Evolutionary conservation across 1,284 basidiomycete genomes (phyloP), one percentile per base, ranked within the genome.

Genomic region (Sanghuangporus baumii): DNA sequence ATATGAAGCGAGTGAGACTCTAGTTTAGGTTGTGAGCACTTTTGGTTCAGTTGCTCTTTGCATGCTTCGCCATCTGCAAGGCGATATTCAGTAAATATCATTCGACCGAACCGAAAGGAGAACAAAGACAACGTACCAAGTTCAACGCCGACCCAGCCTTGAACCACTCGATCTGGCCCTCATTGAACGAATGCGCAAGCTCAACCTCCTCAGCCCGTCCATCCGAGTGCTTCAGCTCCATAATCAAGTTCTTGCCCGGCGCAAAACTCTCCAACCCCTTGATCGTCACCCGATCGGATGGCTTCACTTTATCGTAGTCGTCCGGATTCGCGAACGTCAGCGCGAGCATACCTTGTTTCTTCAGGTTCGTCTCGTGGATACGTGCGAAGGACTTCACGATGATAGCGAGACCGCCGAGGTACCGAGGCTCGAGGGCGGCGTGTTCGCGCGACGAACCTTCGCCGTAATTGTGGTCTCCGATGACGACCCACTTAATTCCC

Each of bases 371-470:
- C 85, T 98, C 94, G 81, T 98, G 96, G 79, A 98, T 98, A 81
- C 96, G 93, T 57, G 96, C 96, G 76, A 97, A 97, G 43, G 91
- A 94, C 73, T 94, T 88, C 72, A 90, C 90, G 76, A 99, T 96
- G 80, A 98, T 93, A 55, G 96, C 96, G 65, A 91, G 82, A 70
- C 94, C 96, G 72, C 96, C 96, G 68, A 98, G 89, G 88, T 89
- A 98, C 65, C 96, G 91, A 55, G 96, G 96, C 81, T 98, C 95
- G 62, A 98, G 90, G 62, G 96, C 96, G 70, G 96, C 96, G 80
- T 97, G 96, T 78, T 98, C 95, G 77, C 96, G 93, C 65, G 95
- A 97, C 38, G 94, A 97, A 70, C 96, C 96, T 81, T 98, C 96
- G 74, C 96, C 96, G 79, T 98, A 98, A 86, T 98, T 98, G 80